Conservation (phyloP, 345 rosid species). For the Arabidopsis thaliana region TAIR10.1 NC_003074.8:16729501-16730000, state of each 20-base stretch:
- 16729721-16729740: not conserved
- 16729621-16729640: slow-evolving; percentile 57
- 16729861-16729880: slow-evolving; percentile 14
- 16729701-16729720: no score
- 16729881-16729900: not conserved
- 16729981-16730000: slow-evolving; percentile 46
- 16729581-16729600: no score
- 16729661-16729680: slow-evolving; percentile 48
- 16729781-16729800: slow-evolving; percentile 5
- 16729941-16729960: slow-evolving; percentile 71
- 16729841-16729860: slow-evolving; percentile 22
- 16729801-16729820: slow-evolving; percentile 11
- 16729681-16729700: not conserved
- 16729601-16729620: slow-evolving; percentile 44
- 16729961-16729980: slow-evolving; percentile 52
- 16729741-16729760: not conserved
- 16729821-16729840: slow-evolving; percentile 7
- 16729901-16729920: not conserved
- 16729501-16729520: no score
- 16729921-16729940: slow-evolving; percentile 24
- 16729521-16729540: no score
- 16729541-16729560: no score
- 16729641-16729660: slow-evolving; percentile 67
- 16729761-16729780: not conserved
- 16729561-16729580: no score